phyloP scores from a whole-genome alignment of 129 eudicot species.

The Gnaphalium uliginosum region DNA sequence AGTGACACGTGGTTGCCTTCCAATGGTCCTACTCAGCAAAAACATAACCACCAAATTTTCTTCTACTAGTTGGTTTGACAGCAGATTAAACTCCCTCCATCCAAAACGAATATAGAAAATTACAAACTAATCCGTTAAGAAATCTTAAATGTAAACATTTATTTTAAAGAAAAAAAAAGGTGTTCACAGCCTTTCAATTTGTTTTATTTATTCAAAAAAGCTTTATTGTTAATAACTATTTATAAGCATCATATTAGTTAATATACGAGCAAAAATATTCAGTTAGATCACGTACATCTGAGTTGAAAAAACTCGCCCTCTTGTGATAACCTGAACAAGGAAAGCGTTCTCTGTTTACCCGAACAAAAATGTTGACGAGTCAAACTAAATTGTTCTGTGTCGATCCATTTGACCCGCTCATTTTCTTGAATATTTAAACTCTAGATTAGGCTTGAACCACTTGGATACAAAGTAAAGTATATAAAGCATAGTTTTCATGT shows the following conservation, averaged over 20 bases:
- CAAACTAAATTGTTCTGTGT: neutral
- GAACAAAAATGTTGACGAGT: neutral
- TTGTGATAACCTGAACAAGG: too few relatives aligned
- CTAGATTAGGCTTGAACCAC: conserved; percentile 2
- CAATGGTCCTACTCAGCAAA: conserved; percentile 29
- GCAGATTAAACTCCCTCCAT: conserved; percentile 28
- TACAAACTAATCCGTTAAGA: neutral
- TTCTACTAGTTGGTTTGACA: neutral
- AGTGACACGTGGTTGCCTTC: conserved; percentile 30
- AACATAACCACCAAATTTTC: conserved; percentile 7
- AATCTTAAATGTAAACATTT: neutral
- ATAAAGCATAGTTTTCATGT: conserved; percentile 23
- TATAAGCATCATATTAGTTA: neutral
- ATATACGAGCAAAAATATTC: neutral
- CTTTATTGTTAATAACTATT: neutral
- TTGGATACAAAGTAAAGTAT: conserved; percentile 16
- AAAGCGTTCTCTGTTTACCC: too few relatives aligned
- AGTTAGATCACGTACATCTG: too few relatives aligned
- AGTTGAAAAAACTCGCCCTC: too few relatives aligned
- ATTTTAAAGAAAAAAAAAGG: neutral
- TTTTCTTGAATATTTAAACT: neutral
- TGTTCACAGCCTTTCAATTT: neutral
- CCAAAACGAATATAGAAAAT: conserved; percentile 13
- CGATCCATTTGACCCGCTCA: neutral
- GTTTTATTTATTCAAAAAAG: neutral